Percentiles rank a stretch among this genome's conserved stretches.
These are phyloP conservation scores for Patellifolia procumbens DNA, from an alignment of 179 eudicot species.

Conservation along the genomic window DNA sequence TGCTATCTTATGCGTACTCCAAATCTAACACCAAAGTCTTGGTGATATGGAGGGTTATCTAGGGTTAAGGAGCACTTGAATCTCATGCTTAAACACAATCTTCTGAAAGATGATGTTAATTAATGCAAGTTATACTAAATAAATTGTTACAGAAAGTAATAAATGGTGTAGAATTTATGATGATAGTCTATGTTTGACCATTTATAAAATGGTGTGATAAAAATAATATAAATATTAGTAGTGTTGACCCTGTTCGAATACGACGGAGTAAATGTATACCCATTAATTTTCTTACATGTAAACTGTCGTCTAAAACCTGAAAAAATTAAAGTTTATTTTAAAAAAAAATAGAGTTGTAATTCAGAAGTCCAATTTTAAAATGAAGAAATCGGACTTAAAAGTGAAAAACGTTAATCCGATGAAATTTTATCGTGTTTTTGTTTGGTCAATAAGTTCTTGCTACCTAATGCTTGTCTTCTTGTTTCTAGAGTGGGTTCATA, in stretches of 20 bases:
- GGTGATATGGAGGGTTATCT: not conserved
- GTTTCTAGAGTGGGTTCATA: not conserved
- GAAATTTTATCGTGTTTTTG: not conserved
- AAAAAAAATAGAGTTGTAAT: no score
- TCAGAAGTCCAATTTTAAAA: no score
- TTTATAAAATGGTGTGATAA: not conserved
- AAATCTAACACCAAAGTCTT: not conserved
- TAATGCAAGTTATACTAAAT: not conserved
- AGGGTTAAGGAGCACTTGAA: not conserved
- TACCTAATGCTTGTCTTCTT: slow-evolving; percentile 1
- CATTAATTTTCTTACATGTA: no score
- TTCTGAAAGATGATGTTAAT: not conserved
- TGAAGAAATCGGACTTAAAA: no score
- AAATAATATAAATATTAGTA: no score
- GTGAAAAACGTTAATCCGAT: not conserved
- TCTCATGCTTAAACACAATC: no score
- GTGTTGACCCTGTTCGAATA: no score
- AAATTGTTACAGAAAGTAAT: not conserved
- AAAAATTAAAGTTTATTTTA: no score
- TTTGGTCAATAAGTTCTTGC: not conserved
- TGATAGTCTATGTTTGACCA: not conserved
- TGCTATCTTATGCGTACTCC: not conserved
- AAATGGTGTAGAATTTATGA: not conserved
- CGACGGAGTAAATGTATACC: no score
- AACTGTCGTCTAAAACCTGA: no score